These are phyloP conservation scores for Tetrapisispora nanseiensis DNA, from an alignment of 805 yeast genomes.

Conservation along the genomic window DNA sequence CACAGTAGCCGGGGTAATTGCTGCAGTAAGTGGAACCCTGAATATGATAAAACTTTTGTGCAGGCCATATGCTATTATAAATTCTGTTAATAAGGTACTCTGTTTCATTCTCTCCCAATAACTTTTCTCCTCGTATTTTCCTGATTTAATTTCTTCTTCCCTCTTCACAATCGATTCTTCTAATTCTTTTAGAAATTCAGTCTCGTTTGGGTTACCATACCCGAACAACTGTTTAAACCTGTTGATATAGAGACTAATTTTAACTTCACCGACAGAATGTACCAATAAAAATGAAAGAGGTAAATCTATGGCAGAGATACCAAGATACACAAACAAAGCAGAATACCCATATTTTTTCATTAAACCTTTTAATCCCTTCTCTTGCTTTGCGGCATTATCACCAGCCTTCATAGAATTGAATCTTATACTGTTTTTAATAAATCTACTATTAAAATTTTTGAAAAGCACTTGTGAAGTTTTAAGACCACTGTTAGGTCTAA, in stretches of 20 bases:
- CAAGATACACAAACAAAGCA: slow-evolving; percentile 77
- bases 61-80: slow-evolving; percentile 83
- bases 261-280: slow-evolving; percentile 80
- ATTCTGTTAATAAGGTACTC: slow-evolving; percentile 62
- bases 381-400: slow-evolving; percentile 2
- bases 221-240: slow-evolving; percentile 55
- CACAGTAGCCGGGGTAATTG: slow-evolving; percentile 78
- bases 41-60: slow-evolving; percentile 81
- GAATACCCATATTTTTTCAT: slow-evolving; percentile 84
- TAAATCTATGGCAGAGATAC: slow-evolving; percentile 62
- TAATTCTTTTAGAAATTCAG: slow-evolving; percentile 29
- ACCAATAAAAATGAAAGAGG: slow-evolving; percentile 78
- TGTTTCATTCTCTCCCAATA: slow-evolving; percentile 24
- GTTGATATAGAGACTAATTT: slow-evolving; percentile 58
- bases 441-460: neutral
- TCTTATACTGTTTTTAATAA: slow-evolving; percentile 2
- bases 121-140: slow-evolving; percentile 7
- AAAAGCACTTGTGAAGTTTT: neutral
- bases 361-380: slow-evolving; percentile 43
- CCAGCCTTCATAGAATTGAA: slow-evolving; percentile 5
- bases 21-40: slow-evolving; percentile 84
- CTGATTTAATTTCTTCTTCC: slow-evolving; percentile 8
- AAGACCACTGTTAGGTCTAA: neutral
- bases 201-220: slow-evolving; percentile 39
- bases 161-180: slow-evolving; percentile 16